Evolutionary conservation across 345 rosid species (phyloP), one percentile per base, ranked within the genome.

Genomic region (Citrus unshiu): DNA sequence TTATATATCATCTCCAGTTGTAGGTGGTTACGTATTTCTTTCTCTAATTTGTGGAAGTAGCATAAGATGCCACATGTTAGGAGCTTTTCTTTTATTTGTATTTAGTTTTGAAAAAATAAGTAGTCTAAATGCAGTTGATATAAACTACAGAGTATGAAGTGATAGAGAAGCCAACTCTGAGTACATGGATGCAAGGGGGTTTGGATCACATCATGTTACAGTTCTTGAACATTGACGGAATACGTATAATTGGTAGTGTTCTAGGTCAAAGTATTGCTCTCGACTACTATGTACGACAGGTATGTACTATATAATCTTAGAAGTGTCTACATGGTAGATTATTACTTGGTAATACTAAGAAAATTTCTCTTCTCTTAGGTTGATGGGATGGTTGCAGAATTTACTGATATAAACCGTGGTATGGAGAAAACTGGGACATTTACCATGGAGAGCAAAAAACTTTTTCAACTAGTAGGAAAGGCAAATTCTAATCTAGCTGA

Each of bases 261-360:
- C 97, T 94, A 32, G 99, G 98, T 73, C 99, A 90, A 88, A 94
- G 99, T 74, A 91, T 96, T 72, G 99, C 99, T 64, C 93, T 96
- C 29, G 99, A 96, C 82, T 90, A 96, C 88, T 96, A 96, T 80
- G 98, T 93, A 37, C 94, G 98, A 68, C 99, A 96, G 98, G 99
- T 95, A 79, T 80, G 79, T 80, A 79, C 7, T 7, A 37, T 25
- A 59, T 57, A 9, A 51, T 40, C 40, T 27, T 25, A 32, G 6
- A 40, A 84, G 43, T 35, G 32, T 77, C 51, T 27, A 57, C 18
- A 21, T 39, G 64, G 19, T 37, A 35, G 56, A 32, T 25, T 57
- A 67, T 72, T 30, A 35, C 58, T 49, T 64, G 73, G 19, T 73
- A 56, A n/a, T 34, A 73, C 37, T 21, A 9, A 34, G 66, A 40